A percentile compares a stretch with the other conserved stretches of the same genome.
Conservation (phyloP, 1,139 yeast genomes). For the Trichomonascaceae sp. region DNA sequence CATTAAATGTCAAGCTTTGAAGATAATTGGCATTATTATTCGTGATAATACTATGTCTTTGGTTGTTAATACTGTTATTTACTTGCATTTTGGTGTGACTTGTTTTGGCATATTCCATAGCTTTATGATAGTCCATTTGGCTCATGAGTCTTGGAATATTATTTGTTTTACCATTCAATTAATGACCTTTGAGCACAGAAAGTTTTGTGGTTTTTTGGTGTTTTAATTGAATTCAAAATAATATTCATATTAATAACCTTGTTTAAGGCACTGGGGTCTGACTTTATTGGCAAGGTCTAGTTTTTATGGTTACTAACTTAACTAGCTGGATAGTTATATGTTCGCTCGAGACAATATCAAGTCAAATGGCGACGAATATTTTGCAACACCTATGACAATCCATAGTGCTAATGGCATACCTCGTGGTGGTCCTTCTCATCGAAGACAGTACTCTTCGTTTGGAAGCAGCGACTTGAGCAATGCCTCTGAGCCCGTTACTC, state of each 20-base stretch:
- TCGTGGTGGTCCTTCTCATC: slow-evolving; percentile 4
- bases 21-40: neutral
- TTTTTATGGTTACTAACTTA: neutral
- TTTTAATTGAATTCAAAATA: neutral
- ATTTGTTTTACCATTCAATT: neutral
- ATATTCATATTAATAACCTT: neutral
- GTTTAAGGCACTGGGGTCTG: neutral
- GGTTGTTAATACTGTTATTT: neutral
- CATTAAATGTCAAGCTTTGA: neutral
- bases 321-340: slow-evolving; percentile 7
- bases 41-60: neutral
- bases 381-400: slow-evolving; percentile 4
- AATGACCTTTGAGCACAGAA: neutral
- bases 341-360: slow-evolving; percentile 5
- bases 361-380: slow-evolving; percentile 7
- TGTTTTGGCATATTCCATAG: neutral
- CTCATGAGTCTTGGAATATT: neutral
- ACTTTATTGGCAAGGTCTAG: neutral
- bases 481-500: slow-evolving; percentile 7
- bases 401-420: neutral
- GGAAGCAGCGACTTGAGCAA: slow-evolving; percentile 8
- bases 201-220: neutral
- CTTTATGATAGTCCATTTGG: neutral
- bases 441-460: slow-evolving; percentile 7
- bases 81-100: neutral